Evolutionary conservation across 768 basidiomycete species (phyloP), one percentile per base, ranked within the genome.

Genomic region (Dentipellis fragilis): DNA sequence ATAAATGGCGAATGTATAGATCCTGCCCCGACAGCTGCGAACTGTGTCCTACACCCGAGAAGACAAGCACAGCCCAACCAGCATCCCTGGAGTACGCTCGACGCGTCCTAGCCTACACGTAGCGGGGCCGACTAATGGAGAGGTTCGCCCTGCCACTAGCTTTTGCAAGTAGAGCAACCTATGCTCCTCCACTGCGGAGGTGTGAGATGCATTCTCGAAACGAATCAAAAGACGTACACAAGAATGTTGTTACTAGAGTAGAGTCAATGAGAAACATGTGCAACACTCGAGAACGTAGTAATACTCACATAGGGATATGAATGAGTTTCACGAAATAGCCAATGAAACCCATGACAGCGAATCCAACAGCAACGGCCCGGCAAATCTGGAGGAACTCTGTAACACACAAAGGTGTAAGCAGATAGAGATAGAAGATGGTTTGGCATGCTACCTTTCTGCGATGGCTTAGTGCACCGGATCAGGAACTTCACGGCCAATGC

Each of bases 301-400:
- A 38, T 34, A 83, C 93, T 75, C 63, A 95, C 93, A 96, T 95
- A 64, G 94, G 93, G 71, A 95, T 96, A 72, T 97, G 93, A 64
- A 98, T 93, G 62, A 97, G 84, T 72, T 97, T 97, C 62, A 96
- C 94, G 67, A 98, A 87, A 76, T 95, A 99, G 14, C 96, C 96
- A 69, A 99, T 93, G 79, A 97, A 95, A 14, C 96, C 96, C 94
- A 98, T 98, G 62, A 99, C 90, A 51, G 87, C 92, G 66, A 99
- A 99, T 12, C 96, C 96, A 58, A 98, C 85, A 2, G 93, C 93
- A 54, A 99, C 93, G 36, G 96, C 96, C 69, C 85, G 87, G 75
- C 87, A 98, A 61, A 99, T 94, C 68, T 95, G 92, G 42, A 82
- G 63, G 72, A 94, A 99, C 70, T 99, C 96, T 99, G 69, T 17